Evolutionary conservation across 1,284 basidiomycete genomes (phyloP), one percentile per base, ranked within the genome.

Genomic region (Ceratobasidium papillatum): DNA sequence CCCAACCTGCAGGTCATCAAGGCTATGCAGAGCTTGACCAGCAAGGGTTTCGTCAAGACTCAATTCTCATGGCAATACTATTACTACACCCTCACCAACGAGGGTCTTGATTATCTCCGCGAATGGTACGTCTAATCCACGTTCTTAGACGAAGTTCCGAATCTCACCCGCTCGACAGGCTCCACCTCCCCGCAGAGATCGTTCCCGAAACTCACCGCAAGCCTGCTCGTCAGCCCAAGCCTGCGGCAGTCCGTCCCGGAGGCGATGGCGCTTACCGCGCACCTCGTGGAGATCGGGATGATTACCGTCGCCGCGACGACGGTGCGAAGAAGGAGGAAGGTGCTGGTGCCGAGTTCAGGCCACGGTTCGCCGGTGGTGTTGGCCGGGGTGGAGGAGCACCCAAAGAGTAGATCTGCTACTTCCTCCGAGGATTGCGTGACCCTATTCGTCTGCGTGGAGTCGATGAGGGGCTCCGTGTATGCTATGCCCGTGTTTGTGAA

Each of bases 1-100:
- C 94, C 94, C 79, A 99, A 99, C 87, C 92, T 99, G 79, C 88
- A 98, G 84, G 98, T 99, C 81, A 98, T 99, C 90, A 99, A 99
- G 90, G 95, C 95, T 77, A 92, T 97, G 87, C 97, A 99, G 85
- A 96, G 94, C 85, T 88, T 99, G 80, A 99, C 94, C 82, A 98
- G 96, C 77, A 92, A 90, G 85, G 95, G 96, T 78, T 92, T 88
- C 85, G 95, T 99, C 85, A 98, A 99, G 91, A 99, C 97, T 79
- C 96, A 96, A 84, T 96, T 96, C 87, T 94, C 92, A 73, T 97
- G 94, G 94, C 94, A 95, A 82, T 95, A 90, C 88, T 96, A 94
- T 85, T 96, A 97, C 89, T 98, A 98, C 86, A 89, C 90, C 82
- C 88, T 98, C 82, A 98, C 95, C 80, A 91, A 94, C 76, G 95